Evolutionary conservation across 192 early-diverging fungal species (phyloP).

Genomic region (Coemansia sp.): DNA sequence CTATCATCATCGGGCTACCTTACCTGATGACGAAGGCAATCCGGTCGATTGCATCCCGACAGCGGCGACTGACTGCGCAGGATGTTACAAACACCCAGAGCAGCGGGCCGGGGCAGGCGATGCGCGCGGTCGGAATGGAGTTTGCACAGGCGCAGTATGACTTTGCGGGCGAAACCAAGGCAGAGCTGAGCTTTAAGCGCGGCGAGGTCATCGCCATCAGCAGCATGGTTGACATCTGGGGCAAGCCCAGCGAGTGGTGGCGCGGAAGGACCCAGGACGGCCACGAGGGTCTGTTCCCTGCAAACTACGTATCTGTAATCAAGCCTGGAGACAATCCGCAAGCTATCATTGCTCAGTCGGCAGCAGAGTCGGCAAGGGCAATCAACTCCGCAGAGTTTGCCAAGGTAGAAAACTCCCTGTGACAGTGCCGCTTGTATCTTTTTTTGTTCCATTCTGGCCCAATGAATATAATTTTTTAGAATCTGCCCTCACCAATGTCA

Average conservation of each 20-base stretch:
- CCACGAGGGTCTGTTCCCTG: conserved; percentile 86
- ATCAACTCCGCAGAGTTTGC: too few species aligned
- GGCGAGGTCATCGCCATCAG: conserved; percentile 92
- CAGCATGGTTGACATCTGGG: conserved; percentile 78
- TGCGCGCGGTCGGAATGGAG: conserved; percentile 65
- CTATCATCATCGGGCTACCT: conserved; percentile 87
- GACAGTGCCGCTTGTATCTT: background rate
- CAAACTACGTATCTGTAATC: conserved; percentile 89
- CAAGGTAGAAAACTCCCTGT: too few species aligned
- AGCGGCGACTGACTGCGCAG: conserved; percentile 43
- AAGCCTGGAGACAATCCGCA: conserved; percentile 65
- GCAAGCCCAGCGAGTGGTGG: conserved; percentile 89
- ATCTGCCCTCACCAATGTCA: too few species aligned
- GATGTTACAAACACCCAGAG: conserved; percentile 25
- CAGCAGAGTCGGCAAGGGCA: too few species aligned
- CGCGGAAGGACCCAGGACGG: conserved; percentile 81
- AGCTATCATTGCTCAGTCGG: conserved; percentile 42
- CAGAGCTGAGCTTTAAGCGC: conserved; percentile 80
- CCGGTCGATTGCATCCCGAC: conserved; percentile 65
- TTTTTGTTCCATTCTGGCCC: background rate
- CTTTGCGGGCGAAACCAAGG: conserved; percentile 72
- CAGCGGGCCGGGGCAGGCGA: conserved; percentile 25
- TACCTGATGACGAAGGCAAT: conserved; percentile 92
- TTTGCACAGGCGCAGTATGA: conserved; percentile 91
- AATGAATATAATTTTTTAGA: background rate